Evolutionary conservation across 2,329 filamentous ascomycete species (phyloP), one percentile per base, ranked within the genome.

Genomic region (Paecilomyces dactylethromorphus): DNA sequence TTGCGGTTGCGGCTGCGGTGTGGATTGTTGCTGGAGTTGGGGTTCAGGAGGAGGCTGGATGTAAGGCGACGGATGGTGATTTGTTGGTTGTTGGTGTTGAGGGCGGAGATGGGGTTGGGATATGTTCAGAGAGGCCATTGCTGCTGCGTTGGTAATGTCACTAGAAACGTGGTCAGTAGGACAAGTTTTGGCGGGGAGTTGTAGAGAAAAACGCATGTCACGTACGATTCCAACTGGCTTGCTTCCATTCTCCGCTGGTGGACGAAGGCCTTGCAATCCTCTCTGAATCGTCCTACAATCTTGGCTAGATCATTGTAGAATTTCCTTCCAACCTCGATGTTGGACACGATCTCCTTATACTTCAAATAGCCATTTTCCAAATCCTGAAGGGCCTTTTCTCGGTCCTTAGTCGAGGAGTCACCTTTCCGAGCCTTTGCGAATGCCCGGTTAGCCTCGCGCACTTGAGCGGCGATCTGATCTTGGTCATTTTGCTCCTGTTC

Each of bases 241-340:
- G 92, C 92, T 66, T 97, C 93, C 63, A 88, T 85, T 55, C 92
- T 84, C 56, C 94, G 82, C 69, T 91, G 85, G 29, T 92, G 88
- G 0, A 89, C 89, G 81, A 95, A 97, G 1, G 82, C 84, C 64
- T 84, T 84, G 59, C 87, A 87, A 35, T 90, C 89, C 65, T 97
- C 93, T 18, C 92, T 82, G 72, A 97, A 97, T 10, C 87, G 82
- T 39, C 86, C 88, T 0, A 96, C 90, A 62, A 97, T 92, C 74
- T 89, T 90, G 53, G 89, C 90, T 3, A 99, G 82, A 69, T 97
- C 92, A 66, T 99, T 99, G 78, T 97, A 99, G 71, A 99, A 99
- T 72, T 94, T 97, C 56, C 93, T 82, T 0, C 91, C 94, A 0
- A 89, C 90, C 64, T 97, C 93, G 2, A 97, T 82, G 69, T 97